Evolutionary conservation across 495 filamentous ascomycete species (phyloP).

Genomic region (Penicillium tannophilum): DNA sequence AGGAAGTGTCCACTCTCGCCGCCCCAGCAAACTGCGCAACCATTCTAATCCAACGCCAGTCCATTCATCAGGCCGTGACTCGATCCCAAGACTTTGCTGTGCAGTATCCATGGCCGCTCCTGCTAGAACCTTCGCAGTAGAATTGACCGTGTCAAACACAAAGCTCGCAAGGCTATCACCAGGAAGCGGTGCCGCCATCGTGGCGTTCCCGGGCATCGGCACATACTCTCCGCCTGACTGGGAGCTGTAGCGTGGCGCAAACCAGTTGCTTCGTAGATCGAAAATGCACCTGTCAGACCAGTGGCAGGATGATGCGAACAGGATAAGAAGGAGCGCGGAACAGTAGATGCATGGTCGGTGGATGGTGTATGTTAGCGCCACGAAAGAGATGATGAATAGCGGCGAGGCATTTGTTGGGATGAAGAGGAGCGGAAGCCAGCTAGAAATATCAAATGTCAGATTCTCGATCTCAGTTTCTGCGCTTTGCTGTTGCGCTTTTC

Average conservation of each 20-base stretch:
- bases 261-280: constrained; percentile 81
- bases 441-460: constrained; percentile 9
- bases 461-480: not conserved
- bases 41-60: constrained; percentile 82
- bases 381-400: constrained; percentile 87
- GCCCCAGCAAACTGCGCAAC: constrained; percentile 73
- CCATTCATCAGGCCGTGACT: constrained; percentile 56
- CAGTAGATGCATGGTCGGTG: constrained; percentile 91
- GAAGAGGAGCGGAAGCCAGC: constrained; percentile 48
- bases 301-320: constrained; percentile 87
- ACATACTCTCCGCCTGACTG: constrained; percentile 20
- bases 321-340: constrained; percentile 82
- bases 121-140: constrained; percentile 65
- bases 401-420: constrained; percentile 73
- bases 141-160: constrained; percentile 65
- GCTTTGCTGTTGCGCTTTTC: not conserved
- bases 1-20: constrained; percentile 78
- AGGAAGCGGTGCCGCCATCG: constrained; percentile 21
- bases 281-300: constrained; percentile 92
- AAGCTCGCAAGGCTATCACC: constrained; percentile 46
- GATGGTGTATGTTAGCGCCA: constrained; percentile 85
- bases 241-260: constrained; percentile 62
- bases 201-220: constrained; percentile 23
- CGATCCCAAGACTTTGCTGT: constrained; percentile 44
- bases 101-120: constrained; percentile 66